Percentiles rank a stretch among this genome's conserved stretches.
Conservation (phyloP, 495 filamentous ascomycete genomes). For the Sphaerosporella brunnea region DNA sequence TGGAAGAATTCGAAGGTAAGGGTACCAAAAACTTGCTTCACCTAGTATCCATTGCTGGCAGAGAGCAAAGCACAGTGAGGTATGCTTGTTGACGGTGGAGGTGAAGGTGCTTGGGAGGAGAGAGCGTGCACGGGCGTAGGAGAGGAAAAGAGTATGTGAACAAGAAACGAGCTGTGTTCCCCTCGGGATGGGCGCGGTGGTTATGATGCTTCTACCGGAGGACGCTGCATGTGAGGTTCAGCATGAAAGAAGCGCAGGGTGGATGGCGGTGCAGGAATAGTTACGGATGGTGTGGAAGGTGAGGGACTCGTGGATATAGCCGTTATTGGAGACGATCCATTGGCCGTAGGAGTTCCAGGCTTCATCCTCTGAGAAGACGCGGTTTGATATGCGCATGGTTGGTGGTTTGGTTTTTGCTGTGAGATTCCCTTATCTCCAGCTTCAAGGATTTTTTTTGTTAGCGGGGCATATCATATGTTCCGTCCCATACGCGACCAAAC, state of each 20-base stretch:
- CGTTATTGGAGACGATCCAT: slow-evolving; percentile 16
- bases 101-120: slow-evolving; percentile 6
- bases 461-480: too few relatives aligned
- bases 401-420: too few relatives aligned
- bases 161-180: slow-evolving; percentile 15
- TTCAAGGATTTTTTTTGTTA: too few relatives aligned
- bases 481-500: too few relatives aligned
- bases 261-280: background rate
- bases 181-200: slow-evolving; percentile 11
- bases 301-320: slow-evolving; percentile 19
- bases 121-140: slow-evolving; percentile 10
- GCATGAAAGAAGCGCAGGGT: background rate
- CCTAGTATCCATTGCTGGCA: slow-evolving; percentile 38
- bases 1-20: slow-evolving; percentile 43
- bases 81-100: slow-evolving; percentile 8
- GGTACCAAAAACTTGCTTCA: slow-evolving; percentile 40
- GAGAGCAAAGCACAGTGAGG: slow-evolving; percentile 36
- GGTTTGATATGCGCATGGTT: too few relatives aligned
- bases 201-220: slow-evolving; percentile 6
- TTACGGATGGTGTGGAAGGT: slow-evolving; percentile 7
- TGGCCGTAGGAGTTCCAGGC: slow-evolving; percentile 1
- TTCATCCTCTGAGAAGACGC: background rate
- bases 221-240: background rate
- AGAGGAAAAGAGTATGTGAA: slow-evolving; percentile 18
- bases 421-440: too few relatives aligned